Conservation (phyloP, 306 rosid species). For the Pterocarpus macrocarpus region DNA sequence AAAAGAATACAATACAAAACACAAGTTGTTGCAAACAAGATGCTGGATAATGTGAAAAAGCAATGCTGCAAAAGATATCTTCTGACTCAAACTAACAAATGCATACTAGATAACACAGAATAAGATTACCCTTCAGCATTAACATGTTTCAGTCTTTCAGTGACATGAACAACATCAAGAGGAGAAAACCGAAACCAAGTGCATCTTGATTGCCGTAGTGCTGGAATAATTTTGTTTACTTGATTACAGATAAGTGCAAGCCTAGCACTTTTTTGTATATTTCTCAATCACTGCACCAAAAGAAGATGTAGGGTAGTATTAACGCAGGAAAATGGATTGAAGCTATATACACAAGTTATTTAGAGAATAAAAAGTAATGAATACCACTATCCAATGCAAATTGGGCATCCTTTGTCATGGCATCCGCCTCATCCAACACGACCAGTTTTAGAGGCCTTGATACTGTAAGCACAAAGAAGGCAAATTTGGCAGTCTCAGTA, state of each 20-base stretch:
- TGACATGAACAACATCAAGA: conserved; percentile 82
- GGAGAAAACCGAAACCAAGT: conserved; percentile 97
- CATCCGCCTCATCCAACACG: conserved; percentile 93
- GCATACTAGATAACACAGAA: conserved; percentile 13
- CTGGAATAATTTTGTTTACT: conserved; percentile 96
- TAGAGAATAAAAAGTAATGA: background rate
- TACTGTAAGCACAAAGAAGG: conserved; percentile 53
- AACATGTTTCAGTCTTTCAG: conserved; percentile 83
- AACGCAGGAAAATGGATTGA: conserved; percentile 26
- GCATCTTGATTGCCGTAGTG: conserved; percentile 85
- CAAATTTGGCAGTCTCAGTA: too few relatives aligned
- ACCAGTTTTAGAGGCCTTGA: conserved; percentile 79
- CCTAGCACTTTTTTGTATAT: conserved; percentile 82
- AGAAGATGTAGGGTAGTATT: conserved; percentile 29
- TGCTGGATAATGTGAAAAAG: too few relatives aligned
- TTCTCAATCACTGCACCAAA: conserved; percentile 83
- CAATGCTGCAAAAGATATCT: too few relatives aligned
- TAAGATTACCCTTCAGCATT: conserved; percentile 73
- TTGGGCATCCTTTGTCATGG: conserved; percentile 98
- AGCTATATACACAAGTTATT: background rate
- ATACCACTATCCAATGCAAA: conserved; percentile 94
- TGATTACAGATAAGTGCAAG: conserved; percentile 93
- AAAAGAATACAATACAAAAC: too few relatives aligned
- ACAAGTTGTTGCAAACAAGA: too few relatives aligned
- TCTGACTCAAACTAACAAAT: too few relatives aligned